These are phyloP conservation scores for Entomortierella chlamydospora DNA, from an alignment of 192 early-diverging fungal genomes.

Conservation along the genomic window DNA sequence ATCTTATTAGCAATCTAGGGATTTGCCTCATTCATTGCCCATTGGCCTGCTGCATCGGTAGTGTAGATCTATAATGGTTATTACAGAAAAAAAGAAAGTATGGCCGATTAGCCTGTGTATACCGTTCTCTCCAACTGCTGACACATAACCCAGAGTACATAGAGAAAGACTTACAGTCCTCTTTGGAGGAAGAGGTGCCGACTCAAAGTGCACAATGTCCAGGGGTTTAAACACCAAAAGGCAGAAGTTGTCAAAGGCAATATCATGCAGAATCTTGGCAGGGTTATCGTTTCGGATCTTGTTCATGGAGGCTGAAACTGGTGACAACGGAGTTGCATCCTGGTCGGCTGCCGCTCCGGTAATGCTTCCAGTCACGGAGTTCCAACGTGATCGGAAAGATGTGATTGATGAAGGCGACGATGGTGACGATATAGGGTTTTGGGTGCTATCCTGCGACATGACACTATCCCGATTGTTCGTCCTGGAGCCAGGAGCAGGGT, in stretches of 20 bases:
- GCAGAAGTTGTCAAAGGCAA: constrained; percentile 82
- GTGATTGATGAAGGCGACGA: constrained; percentile 46
- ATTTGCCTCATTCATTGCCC: constrained; percentile 45
- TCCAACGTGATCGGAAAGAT: constrained; percentile 51
- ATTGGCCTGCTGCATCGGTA: constrained; percentile 47
- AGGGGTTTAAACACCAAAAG: constrained; percentile 74
- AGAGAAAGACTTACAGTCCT: constrained; percentile 56
- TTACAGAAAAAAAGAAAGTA: constrained; percentile 1
- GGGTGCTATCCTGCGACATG: constrained; percentile 44
- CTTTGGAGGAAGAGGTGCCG: constrained; percentile 61
- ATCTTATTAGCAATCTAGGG: constrained; percentile 15
- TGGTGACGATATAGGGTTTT: constrained; percentile 39
- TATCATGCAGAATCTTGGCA: constrained; percentile 69
- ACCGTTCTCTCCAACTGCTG: too few species aligned
- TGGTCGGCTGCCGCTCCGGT: background rate
- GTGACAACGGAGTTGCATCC: constrained; percentile 1
- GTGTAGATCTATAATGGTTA: constrained; percentile 42
- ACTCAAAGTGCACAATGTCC: constrained; percentile 71
- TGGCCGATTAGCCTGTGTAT: too few species aligned
- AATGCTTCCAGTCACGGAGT: constrained; percentile 2
- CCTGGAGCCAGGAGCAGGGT: background rate
- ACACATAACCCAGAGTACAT: too few species aligned
- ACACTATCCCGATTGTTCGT: constrained; percentile 27
- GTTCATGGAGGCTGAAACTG: constrained; percentile 2
- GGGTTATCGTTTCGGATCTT: constrained; percentile 59